Percentiles rank a stretch among this genome's conserved stretches.
phyloP scores from a whole-genome alignment of 2,329 filamentous ascomycete genomes.

The Calonectria crousiana region DNA sequence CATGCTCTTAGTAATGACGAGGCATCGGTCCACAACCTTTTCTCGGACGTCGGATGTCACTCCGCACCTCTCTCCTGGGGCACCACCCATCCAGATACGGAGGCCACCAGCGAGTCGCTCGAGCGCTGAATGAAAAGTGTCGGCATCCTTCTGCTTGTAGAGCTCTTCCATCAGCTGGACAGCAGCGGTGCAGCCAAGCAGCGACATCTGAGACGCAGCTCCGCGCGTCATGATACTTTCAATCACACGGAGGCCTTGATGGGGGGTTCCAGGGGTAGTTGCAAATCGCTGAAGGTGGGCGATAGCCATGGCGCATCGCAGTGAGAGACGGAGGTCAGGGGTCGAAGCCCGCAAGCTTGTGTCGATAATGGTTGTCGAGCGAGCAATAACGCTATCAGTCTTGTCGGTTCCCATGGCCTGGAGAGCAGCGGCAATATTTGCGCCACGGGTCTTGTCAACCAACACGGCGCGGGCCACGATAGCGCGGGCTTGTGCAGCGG shows the following conservation, averaged over 20 bases:
- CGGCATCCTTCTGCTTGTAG: constrained; percentile 60
- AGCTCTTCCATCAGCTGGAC: constrained; percentile 70
- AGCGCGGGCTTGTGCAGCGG: constrained; percentile 74
- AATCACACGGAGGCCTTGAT: constrained; percentile 61
- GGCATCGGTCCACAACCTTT: constrained; percentile 67
- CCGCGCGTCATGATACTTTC: constrained; percentile 61
- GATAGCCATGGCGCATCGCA: constrained; percentile 71
- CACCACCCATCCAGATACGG: constrained; percentile 71
- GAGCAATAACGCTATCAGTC: constrained; percentile 39
- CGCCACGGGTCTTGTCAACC: constrained; percentile 64
- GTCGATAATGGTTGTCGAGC: constrained; percentile 59
- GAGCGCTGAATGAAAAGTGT: constrained; percentile 61
- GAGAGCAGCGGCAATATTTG: constrained; percentile 68
- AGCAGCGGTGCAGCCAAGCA: constrained; percentile 71
- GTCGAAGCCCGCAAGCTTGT: constrained; percentile 54
- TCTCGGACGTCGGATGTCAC: constrained; percentile 65
- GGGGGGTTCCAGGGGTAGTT: constrained; percentile 48
- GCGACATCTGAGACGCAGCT: constrained; percentile 59
- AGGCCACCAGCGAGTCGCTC: constrained; percentile 70
- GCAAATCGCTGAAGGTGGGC: constrained; percentile 66
- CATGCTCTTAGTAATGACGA: constrained; percentile 66
- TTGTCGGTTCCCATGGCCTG: constrained; percentile 58
- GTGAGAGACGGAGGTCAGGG: constrained; percentile 67
- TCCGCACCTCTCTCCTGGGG: constrained; percentile 62
- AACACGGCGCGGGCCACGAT: constrained; percentile 71